These are phyloP conservation scores for Aspergillus candidus DNA, from an alignment of 2,329 filamentous ascomycete species.

Conservation along the genomic window DNA sequence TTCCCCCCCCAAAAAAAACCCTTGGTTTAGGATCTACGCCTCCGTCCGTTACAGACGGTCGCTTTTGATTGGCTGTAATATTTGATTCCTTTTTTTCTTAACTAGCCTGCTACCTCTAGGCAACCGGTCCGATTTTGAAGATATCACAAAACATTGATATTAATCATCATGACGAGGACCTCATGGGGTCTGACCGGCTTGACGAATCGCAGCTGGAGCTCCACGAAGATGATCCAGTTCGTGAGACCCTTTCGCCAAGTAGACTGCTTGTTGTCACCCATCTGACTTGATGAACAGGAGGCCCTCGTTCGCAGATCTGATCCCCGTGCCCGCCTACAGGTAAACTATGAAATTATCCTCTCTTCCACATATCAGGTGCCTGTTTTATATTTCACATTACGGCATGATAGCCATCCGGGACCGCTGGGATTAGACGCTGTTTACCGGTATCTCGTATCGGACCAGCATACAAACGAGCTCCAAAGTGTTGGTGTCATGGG, in stretches of 20 bases:
- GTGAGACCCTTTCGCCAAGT: slow-evolving; percentile 10
- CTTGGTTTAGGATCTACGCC: not conserved
- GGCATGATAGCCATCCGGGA: slow-evolving; percentile 52
- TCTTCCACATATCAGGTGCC: slow-evolving; percentile 70
- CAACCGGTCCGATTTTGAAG: slow-evolving; percentile 21
- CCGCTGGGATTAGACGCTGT: slow-evolving; percentile 60
- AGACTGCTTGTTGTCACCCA: slow-evolving; percentile 12
- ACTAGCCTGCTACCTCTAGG: slow-evolving; percentile 16
- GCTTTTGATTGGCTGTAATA: not conserved
- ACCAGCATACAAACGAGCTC: slow-evolving; percentile 57
- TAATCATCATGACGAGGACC: slow-evolving; percentile 7
- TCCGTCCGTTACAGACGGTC: slow-evolving; percentile 6
- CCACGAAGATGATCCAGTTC: slow-evolving; percentile 26
- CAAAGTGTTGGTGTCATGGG: slow-evolving; percentile 59
- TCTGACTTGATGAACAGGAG: slow-evolving; percentile 35
- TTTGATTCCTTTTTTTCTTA: slow-evolving; percentile 2
- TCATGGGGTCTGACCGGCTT: slow-evolving; percentile 8
- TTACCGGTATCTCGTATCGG: slow-evolving; percentile 64
- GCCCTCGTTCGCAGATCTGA: slow-evolving; percentile 33
- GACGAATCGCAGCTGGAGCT: slow-evolving; percentile 17
- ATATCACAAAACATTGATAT: slow-evolving; percentile 23
- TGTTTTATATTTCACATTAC: slow-evolving; percentile 68
- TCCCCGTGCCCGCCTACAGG: slow-evolving; percentile 39
- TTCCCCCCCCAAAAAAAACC: too few relatives aligned
- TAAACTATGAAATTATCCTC: slow-evolving; percentile 68